Percentiles rank a stretch among this genome's conserved stretches.
These are phyloP conservation scores for Neurospora tetrasperma DNA, from an alignment of 495 filamentous ascomycete genomes.

Conservation along the genomic window DNA sequence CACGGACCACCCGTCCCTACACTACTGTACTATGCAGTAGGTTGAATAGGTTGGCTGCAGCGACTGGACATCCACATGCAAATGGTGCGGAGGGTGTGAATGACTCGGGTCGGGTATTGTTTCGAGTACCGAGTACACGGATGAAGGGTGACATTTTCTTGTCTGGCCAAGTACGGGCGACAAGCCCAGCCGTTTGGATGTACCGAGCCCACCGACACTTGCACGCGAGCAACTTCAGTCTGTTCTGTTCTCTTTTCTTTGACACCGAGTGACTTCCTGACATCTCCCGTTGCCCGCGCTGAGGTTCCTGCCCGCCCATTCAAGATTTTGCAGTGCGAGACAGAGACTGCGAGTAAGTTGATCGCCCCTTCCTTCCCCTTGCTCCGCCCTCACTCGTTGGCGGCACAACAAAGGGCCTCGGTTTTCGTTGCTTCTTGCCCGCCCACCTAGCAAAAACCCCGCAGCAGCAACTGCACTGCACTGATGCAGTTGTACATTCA, in stretches of 20 bases:
- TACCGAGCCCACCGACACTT: background rate
- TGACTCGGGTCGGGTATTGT: background rate
- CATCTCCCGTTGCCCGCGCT: background rate
- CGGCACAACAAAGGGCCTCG: background rate
- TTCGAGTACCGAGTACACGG: background rate
- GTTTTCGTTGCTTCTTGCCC: background rate
- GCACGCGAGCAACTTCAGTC: background rate
- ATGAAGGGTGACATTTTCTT: background rate
- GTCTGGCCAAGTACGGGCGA: background rate
- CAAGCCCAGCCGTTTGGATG: background rate
- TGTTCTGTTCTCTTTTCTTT: background rate
- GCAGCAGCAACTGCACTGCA: background rate
- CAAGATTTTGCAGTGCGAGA: background rate
- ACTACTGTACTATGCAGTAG: background rate
- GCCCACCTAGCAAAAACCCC: conserved; percentile 3
- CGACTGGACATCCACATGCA: background rate
- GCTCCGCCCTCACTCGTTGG: background rate
- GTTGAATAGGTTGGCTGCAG: background rate
- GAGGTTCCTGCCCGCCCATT: background rate
- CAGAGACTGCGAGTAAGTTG: background rate
- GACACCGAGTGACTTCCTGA: background rate
- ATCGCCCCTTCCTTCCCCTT: background rate
- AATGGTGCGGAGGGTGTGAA: background rate
- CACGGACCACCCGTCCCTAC: background rate
- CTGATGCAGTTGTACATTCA: no score